Percentiles rank a stretch among this genome's conserved stretches.
Conservation (phyloP, 768 basidiomycete genomes). For the Kwoniella dejecticola region DNA sequence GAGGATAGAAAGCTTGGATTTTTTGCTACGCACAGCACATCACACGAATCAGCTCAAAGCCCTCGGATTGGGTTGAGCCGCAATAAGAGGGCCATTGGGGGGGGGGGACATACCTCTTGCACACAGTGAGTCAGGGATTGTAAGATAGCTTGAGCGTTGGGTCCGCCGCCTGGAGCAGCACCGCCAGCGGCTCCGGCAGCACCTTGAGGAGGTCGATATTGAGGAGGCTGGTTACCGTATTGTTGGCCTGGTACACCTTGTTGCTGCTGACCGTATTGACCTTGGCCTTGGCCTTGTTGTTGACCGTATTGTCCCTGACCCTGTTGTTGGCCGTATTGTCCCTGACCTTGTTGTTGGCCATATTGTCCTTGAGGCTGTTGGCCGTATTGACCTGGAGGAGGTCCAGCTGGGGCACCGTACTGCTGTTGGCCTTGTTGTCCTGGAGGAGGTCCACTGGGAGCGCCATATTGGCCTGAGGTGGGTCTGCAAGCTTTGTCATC, state of each 20-base stretch:
- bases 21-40: conserved; percentile 50
- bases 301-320: conserved; percentile 22
- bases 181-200: conserved; percentile 22
- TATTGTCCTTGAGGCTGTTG: conserved; percentile 25
- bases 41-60: neutral
- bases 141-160: conserved; percentile 36
- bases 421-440: conserved; percentile 34
- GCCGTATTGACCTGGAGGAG: conserved; percentile 33
- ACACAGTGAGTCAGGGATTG: conserved; percentile 53
- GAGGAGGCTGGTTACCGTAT: conserved; percentile 47
- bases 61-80: no score
- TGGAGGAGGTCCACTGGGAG: conserved; percentile 35
- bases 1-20: conserved; percentile 58
- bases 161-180: conserved; percentile 22
- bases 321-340: conserved; percentile 22
- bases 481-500: conserved; percentile 1
- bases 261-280: conserved; percentile 19
- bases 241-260: conserved; percentile 30
- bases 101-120: conserved; percentile 45
- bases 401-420: conserved; percentile 31
- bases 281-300: conserved; percentile 18
- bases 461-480: conserved; percentile 29
- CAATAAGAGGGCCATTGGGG: neutral
- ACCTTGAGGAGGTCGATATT: conserved; percentile 35
- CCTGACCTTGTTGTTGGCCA: conserved; percentile 23